phyloP scores from a whole-genome alignment of 768 basidiomycete species.

The Rhizopogon roseolus region DNA sequence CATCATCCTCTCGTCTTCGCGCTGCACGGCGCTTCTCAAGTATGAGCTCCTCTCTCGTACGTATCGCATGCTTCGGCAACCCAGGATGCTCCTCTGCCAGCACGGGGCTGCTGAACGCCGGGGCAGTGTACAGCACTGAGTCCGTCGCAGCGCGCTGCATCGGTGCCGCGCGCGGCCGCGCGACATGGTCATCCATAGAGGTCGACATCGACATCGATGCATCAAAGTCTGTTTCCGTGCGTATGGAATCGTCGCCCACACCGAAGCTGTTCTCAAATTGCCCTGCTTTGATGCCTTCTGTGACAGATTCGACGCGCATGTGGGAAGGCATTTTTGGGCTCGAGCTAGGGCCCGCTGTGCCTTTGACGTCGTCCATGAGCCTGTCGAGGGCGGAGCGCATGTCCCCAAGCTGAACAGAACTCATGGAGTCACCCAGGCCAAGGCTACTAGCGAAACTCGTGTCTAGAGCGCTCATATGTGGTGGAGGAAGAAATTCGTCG shows the following conservation, averaged over 20 bases:
- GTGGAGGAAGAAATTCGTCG: background rate
- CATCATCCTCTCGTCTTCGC: conserved; percentile 48
- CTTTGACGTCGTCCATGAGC: conserved; percentile 63
- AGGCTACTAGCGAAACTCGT: conserved; percentile 20
- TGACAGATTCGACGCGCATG: conserved; percentile 22
- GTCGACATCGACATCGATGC: conserved; percentile 16
- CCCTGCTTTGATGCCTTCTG: conserved; percentile 27
- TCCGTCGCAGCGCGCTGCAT: conserved; percentile 53
- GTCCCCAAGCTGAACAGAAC: conserved; percentile 56
- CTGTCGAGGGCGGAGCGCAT: conserved; percentile 72
- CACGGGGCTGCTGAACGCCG: conserved; percentile 29
- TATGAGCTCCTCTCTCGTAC: conserved; percentile 61
- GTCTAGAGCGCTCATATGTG: conserved; percentile 14
- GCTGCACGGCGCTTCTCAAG: conserved; percentile 65
- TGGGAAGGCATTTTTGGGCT: conserved; percentile 19
- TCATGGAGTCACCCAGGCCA: conserved; percentile 33
- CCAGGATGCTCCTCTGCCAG: conserved; percentile 23
- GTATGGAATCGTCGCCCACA: conserved; percentile 21
- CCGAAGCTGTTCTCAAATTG: conserved; percentile 32
- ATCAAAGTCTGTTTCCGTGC: conserved; percentile 24
- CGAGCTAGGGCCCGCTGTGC: conserved; percentile 11
- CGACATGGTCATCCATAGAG: conserved; percentile 17
- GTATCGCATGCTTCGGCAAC: conserved; percentile 64
- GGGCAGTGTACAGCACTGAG: conserved; percentile 29
- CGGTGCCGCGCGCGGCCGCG: conserved; percentile 10